Evolutionary conservation across 75 land plant species (phyloP).

Genomic region (Chamaecyparis obtusa): DNA sequence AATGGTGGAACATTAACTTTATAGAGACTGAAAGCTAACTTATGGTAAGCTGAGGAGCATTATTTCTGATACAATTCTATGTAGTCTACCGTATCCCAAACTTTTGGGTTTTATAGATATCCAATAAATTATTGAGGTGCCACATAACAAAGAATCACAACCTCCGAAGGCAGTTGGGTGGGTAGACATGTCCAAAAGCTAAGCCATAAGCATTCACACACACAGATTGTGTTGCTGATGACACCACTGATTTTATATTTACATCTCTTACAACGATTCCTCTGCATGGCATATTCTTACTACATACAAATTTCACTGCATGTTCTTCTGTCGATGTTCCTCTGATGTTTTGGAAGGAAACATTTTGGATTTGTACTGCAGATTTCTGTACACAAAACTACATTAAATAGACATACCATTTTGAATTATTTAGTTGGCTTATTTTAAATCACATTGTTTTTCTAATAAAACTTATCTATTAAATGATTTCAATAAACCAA

Average conservation of each 20-base stretch:
- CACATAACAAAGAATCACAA: too few species aligned
- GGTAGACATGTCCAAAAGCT: neutral
- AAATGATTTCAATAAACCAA: too few species aligned
- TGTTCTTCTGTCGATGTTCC: constrained; percentile 40
- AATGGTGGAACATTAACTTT: too few species aligned
- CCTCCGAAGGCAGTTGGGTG: neutral
- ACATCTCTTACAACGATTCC: constrained; percentile 6
- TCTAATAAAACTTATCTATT: too few species aligned
- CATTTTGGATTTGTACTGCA: constrained; percentile 32
- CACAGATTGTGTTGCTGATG: neutral
- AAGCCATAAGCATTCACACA: neutral
- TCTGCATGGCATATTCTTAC: constrained; percentile 40
- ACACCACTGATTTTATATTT: neutral
- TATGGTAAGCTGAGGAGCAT: too few species aligned
- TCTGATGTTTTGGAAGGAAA: constrained; percentile 46
- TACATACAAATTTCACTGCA: constrained; percentile 52
- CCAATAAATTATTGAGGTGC: too few species aligned
- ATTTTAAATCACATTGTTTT: too few species aligned
- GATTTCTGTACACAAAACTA: constrained; percentile 36
- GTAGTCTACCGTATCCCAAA: too few species aligned
- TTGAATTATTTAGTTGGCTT: too few species aligned
- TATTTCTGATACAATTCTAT: too few species aligned
- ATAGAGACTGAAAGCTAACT: too few species aligned
- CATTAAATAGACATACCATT: neutral
- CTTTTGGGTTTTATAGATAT: too few species aligned